Percentiles rank a stretch among this genome's conserved stretches.
Conservation (phyloP, 768 basidiomycete species). For the Royoungia palumana region DNA sequence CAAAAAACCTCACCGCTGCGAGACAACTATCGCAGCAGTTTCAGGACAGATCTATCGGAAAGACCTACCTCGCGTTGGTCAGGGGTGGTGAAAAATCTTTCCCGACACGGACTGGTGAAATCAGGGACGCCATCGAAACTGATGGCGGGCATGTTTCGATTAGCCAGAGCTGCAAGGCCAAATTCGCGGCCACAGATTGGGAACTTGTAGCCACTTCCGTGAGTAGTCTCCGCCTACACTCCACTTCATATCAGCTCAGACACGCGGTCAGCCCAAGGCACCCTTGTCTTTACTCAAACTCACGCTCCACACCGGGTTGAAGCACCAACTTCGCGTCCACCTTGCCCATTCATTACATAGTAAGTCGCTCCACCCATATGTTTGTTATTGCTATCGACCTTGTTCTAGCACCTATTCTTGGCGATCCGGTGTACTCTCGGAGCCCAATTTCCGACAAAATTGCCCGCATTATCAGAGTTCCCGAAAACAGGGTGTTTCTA, state of each 20-base stretch:
- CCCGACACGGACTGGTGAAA: constrained; percentile 36
- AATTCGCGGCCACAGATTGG: constrained; percentile 47
- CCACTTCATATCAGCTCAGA: constrained; percentile 27
- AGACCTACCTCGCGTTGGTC: constrained; percentile 65
- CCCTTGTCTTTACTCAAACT: constrained; percentile 59
- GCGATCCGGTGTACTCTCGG: constrained; percentile 52
- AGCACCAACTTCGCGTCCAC: constrained; percentile 72
- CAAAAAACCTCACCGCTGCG: constrained; percentile 41
- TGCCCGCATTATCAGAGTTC: constrained; percentile 30
- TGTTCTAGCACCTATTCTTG: constrained; percentile 59
- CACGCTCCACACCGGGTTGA: constrained; percentile 56
- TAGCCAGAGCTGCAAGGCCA: constrained; percentile 28
- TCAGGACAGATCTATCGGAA: constrained; percentile 42
- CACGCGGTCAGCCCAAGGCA: constrained; percentile 30
- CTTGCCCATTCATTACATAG: constrained; percentile 49
- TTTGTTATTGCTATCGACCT: constrained; percentile 10
- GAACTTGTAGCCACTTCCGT: constrained; percentile 58
- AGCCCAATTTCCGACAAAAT: constrained; percentile 33
- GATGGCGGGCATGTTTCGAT: constrained; percentile 43
- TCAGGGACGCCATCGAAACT: constrained; percentile 40
- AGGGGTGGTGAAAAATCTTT: constrained; percentile 51
- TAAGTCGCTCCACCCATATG: constrained; percentile 21
- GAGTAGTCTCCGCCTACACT: constrained; percentile 23
- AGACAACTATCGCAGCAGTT: constrained; percentile 58
- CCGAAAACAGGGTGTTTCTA: constrained; percentile 51